These are phyloP conservation scores for Prunus dulcis DNA, from an alignment of 306 rosid species.

Conservation along the genomic window DNA sequence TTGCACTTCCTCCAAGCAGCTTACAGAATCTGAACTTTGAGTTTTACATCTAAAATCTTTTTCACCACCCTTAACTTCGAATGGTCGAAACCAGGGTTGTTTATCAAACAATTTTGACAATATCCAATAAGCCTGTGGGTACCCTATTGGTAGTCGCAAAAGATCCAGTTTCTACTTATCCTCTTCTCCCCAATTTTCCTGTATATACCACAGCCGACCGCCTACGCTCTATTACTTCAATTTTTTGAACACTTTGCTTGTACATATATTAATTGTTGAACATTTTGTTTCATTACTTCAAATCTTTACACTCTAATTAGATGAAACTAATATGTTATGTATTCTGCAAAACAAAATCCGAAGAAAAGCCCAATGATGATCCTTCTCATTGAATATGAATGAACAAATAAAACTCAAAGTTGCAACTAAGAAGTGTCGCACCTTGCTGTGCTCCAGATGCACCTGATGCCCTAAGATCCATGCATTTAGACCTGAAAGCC, in stretches of 20 bases:
- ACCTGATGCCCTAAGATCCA: slow-evolving; percentile 36
- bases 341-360: not conserved
- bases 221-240: not conserved
- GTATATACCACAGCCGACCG: not conserved
- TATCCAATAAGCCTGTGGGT: not conserved
- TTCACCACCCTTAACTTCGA: not conserved
- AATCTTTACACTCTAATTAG: not conserved
- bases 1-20: not conserved
- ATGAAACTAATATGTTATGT: not conserved
- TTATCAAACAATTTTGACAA: not conserved
- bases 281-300: not conserved
- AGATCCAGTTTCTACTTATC: not conserved
- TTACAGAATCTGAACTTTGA: not conserved
- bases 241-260: too few relatives aligned
- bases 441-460: slow-evolving; percentile 53
- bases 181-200: not conserved
- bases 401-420: not conserved
- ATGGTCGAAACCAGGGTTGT: not conserved
- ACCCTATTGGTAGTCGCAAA: not conserved
- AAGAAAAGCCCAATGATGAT: not conserved
- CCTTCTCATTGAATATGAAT: not conserved
- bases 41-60: not conserved
- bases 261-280: too few relatives aligned
- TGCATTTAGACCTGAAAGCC: slow-evolving; percentile 58
- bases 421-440: slow-evolving; percentile 19